Evolutionary conservation across 371 early-diverging fungal species (phyloP).

Genomic region (Gilbertella persicaria): DNA sequence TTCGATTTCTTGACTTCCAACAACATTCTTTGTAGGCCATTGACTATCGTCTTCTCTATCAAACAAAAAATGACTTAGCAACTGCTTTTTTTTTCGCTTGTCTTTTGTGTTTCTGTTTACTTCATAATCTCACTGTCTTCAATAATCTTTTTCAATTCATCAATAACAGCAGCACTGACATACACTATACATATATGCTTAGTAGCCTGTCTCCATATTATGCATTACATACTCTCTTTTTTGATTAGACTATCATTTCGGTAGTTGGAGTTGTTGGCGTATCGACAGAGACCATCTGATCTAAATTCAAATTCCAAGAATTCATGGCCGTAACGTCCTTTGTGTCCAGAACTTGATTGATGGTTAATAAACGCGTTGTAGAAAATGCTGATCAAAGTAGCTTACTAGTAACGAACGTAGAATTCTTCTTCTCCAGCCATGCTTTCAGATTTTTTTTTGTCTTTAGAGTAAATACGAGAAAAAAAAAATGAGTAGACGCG

Average conservation of each 20-base stretch:
- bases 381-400: neutral
- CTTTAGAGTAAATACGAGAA: neutral
- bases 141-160: slow-evolving; percentile 88
- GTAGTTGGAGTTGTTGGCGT: slow-evolving; percentile 98
- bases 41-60: slow-evolving; percentile 85
- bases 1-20: slow-evolving; percentile 94
- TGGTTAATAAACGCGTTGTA: slow-evolving; percentile 1
- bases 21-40: slow-evolving; percentile 92
- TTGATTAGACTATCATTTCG: slow-evolving; percentile 94
- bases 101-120: slow-evolving; percentile 37
- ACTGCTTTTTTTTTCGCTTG: neutral
- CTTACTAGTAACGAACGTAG: slow-evolving; percentile 86
- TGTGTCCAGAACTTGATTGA: slow-evolving; percentile 80
- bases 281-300: slow-evolving; percentile 87
- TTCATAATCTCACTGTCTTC: slow-evolving; percentile 89
- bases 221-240: slow-evolving; percentile 79
- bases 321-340: slow-evolving; percentile 96
- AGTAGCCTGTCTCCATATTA: too few species aligned
- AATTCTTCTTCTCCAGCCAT: slow-evolving; percentile 67
- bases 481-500: slow-evolving; percentile 1
- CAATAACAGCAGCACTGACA: slow-evolving; percentile 78
- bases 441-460: neutral
- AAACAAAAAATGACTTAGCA: neutral
- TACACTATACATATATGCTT: slow-evolving; percentile 53
- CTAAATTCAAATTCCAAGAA: slow-evolving; percentile 97